Base-by-base conservation (phyloP, 148 eudicot species). In the Spergularia bocconei region DNA sequence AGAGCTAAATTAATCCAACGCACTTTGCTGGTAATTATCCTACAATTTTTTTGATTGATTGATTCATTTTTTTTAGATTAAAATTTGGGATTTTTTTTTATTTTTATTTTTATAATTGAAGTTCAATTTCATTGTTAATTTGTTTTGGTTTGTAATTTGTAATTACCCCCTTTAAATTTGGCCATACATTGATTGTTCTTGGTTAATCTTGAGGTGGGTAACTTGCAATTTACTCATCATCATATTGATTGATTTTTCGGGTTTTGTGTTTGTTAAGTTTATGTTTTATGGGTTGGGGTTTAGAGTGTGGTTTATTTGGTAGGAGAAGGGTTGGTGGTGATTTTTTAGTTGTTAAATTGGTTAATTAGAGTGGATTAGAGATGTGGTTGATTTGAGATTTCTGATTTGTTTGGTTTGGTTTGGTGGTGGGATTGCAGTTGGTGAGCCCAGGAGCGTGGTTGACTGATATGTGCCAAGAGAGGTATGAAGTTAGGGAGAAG, bases 401-500 rank as follows among this genome's bases (percentile, higher is more conserved):
- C 1, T 50, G 5, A 6, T 48, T 68, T 51, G 1, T 68, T 50
- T 50, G 15, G 58, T 44, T 47, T 29, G 48, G 62, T 67, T 33
- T 54, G 38, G 39, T 47, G 56, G 29, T 19, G 48, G 59, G 13
- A 33, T 74, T 66, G 57, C 79, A 93, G 98, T 71, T 91, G 87
- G 92, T 93, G 51, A 89, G 92, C 47, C 98, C 98, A 2, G 98
- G 98, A 56, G 81, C 85, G 57, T 93, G 98, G 98, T 71, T 93
- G 63, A 86, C 89, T 60, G 96, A 93, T 84, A 77, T 93, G 75
- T 82, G 90, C 68, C 80, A 85, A 17, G 98, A 93, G 72, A 81
- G 98, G 6, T 93, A 93, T 59, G 98, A 93, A 77, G 98, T 93
- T 36, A 76, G 98, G 74, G 98, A 93, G 83, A 93, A 90, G 82